Evolutionary conservation across 306 rosid genomes (phyloP).

Genomic region (Malus sieversii): DNA sequence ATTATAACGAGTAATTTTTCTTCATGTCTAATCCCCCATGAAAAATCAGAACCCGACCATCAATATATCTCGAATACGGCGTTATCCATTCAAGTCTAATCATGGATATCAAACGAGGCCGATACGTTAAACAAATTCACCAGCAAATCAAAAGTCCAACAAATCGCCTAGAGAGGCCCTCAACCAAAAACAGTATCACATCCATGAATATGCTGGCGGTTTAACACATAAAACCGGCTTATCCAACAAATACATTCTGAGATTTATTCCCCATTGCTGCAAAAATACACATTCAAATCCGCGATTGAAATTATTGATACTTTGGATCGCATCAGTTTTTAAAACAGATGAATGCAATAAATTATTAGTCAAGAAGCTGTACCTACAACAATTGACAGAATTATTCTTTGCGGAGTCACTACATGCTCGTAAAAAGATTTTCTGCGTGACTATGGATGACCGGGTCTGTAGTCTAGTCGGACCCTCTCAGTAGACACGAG

Average conservation of each 20-base stretch:
- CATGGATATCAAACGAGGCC: neutral
- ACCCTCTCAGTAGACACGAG: slow-evolving; percentile 69
- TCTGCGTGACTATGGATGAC: neutral
- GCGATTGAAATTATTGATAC: slow-evolving; percentile 23
- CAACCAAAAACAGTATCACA: neutral
- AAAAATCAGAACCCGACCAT: neutral
- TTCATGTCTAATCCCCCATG: neutral
- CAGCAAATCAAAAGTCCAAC: neutral
- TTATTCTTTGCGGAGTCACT: slow-evolving; percentile 14
- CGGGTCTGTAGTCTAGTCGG: neutral
- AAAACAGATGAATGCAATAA: slow-evolving; percentile 25
- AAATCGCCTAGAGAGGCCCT: neutral
- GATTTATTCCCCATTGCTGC: slow-evolving; percentile 18
- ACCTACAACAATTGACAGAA: slow-evolving; percentile 28
- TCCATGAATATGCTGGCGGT: neutral
- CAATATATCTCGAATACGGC: neutral
- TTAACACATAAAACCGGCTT: neutral
- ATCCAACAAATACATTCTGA: slow-evolving; percentile 1
- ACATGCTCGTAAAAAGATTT: slow-evolving; percentile 7
- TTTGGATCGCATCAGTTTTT: slow-evolving; percentile 19
- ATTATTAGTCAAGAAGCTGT: slow-evolving; percentile 23
- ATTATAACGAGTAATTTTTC: no score
- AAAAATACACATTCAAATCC: slow-evolving; percentile 24
- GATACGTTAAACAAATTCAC: neutral
- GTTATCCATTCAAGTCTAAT: neutral